These are phyloP conservation scores for Capillidium rhysosporum DNA, from an alignment of 371 early-diverging fungal genomes.

Conservation along the genomic window DNA sequence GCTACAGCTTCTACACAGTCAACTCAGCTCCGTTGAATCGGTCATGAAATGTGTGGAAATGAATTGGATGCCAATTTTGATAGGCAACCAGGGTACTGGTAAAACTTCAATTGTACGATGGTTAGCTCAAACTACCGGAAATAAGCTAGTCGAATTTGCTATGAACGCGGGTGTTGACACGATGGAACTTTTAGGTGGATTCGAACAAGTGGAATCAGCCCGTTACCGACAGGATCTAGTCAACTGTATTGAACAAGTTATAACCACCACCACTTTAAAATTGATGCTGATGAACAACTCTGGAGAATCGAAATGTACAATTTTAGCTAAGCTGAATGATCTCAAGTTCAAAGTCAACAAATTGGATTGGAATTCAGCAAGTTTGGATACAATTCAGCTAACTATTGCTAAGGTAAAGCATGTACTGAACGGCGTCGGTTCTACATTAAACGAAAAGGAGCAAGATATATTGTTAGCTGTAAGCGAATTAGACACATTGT, in stretches of 20 bases:
- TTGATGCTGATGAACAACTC: not conserved
- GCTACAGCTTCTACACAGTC: conserved; percentile 35
- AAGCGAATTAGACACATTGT: not conserved
- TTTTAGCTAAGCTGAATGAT: conserved; percentile 12
- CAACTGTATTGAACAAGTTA: conserved; percentile 10
- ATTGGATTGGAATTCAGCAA: conserved; percentile 5
- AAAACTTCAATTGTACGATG: conserved; percentile 74
- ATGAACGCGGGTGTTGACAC: conserved; percentile 92
- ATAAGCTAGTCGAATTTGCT: conserved; percentile 67
- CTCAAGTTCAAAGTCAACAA: conserved; percentile 6
- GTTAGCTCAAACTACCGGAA: conserved; percentile 61
- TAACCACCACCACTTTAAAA: conserved; percentile 10
- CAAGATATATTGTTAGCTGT: not conserved
- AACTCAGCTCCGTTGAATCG: conserved; percentile 47
- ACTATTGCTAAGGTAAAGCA: not conserved
- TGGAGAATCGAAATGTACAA: not conserved
- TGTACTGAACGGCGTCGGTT: not conserved
- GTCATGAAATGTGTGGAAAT: conserved; percentile 76
- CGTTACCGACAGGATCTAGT: conserved; percentile 41
- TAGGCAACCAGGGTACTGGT: conserved; percentile 66
- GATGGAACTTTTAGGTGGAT: conserved; percentile 89
- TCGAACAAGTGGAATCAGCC: conserved; percentile 82
- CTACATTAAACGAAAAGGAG: too few relatives aligned
- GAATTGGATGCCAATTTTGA: conserved; percentile 84
- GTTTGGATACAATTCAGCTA: conserved; percentile 8